Conservation (phyloP, 2,329 filamentous ascomycete genomes). For the Colletotrichum neosansevieriae region DNA sequence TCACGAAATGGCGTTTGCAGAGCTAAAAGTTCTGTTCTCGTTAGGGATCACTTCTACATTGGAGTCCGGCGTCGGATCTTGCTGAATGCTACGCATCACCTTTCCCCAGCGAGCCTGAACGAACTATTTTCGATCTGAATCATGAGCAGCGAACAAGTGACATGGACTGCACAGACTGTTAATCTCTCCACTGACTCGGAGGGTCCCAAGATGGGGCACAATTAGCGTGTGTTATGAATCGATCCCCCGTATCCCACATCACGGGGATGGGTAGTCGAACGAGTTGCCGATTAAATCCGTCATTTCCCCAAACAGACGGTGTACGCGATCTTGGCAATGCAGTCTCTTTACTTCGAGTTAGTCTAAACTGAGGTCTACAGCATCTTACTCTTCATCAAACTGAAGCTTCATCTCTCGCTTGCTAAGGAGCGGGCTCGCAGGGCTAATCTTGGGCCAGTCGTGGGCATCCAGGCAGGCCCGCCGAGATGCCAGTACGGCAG, state of each 20-base stretch:
- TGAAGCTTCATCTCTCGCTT: slow-evolving; percentile 51
- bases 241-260: slow-evolving; percentile 22
- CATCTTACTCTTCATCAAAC: slow-evolving; percentile 46
- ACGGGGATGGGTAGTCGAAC: slow-evolving; percentile 15
- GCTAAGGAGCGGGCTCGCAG: slow-evolving; percentile 53
- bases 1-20: neutral
- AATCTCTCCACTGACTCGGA: slow-evolving; percentile 16
- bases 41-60: neutral
- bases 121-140: slow-evolving; percentile 8
- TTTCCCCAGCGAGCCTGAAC: neutral
- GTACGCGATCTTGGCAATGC: slow-evolving; percentile 2
- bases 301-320: slow-evolving; percentile 7
- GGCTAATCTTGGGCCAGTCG: slow-evolving; percentile 57
- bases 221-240: slow-evolving; percentile 9
- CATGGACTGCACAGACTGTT: slow-evolving; percentile 24
- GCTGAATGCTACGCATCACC: slow-evolving; percentile 1
- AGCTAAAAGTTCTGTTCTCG: too few relatives aligned
- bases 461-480: slow-evolving; percentile 68
- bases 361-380: neutral
- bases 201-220: neutral
- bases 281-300: slow-evolving; percentile 2
- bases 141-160: neutral
- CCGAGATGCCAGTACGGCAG: slow-evolving; percentile 62
- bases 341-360: neutral
- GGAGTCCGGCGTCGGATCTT: neutral